Base-by-base conservation (phyloP, 73 alveolate genomes). In the Breviolum minutum region DNA sequence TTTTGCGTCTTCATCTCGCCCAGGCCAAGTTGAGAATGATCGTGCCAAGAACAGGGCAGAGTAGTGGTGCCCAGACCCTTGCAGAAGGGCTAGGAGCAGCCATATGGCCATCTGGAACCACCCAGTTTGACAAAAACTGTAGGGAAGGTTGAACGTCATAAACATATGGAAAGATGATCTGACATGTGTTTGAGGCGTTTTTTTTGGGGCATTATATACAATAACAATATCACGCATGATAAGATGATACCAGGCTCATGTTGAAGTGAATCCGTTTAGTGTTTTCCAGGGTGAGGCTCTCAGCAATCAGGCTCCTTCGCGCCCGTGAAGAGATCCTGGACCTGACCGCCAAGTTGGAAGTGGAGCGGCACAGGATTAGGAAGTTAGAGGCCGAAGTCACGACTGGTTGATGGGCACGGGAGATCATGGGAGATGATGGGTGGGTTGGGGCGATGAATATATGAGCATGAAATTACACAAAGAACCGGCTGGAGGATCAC, bases 301-400 rank as follows among this genome's bases (percentile, higher is more conserved):
- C 77, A 22, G 74, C 74, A 27, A 85, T 17, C n/a, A 91, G 97
- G 98, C 66, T 74, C 40, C 32, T 81, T 81, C 87, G 32, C 48
- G 79, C 83, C 48, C 89, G 98, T 24, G 98, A 92, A 84, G 98
- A 92, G 61, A 73, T 92, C 63, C 64, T 66, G 82, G 98, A 92
- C 60, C 90, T 92, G 10, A 73, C 91, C 2, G 89, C 98, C 79
- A 66, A 64, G 91, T 68, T 92, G 91, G 98, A 92, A 63, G 87
- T 66, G 90, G 98, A 92, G 80, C 83, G 98, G 27, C 90, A 66
- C 90, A 24, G 94, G 94, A 79, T 63, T 3, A 61, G 8, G 24
- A 11, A 10, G 40, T 73, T 32, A 14, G 83, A 9, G 40, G 54
- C 54, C 54, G 54, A 40, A 40, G 3, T 40, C 54, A 40, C 54